Evolutionary conservation across 495 filamentous ascomycete species (phyloP).

Genomic region (Aspergillus olivimuriae): DNA sequence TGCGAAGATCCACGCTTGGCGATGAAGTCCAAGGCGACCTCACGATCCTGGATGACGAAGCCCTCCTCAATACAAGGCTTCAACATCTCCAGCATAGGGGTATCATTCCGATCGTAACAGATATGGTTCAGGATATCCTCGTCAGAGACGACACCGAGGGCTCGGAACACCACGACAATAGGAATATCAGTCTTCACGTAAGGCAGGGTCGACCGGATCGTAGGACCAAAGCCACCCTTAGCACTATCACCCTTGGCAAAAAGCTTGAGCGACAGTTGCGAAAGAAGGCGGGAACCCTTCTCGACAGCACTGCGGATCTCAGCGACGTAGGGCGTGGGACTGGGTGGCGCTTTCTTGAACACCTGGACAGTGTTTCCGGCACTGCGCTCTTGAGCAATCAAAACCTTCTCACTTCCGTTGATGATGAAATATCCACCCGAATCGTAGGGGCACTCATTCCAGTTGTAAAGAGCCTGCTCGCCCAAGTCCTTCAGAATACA

Average conservation of each 20-base stretch:
- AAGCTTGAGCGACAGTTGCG: conserved; percentile 80
- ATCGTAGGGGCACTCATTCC: conserved; percentile 96
- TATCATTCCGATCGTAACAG: conserved; percentile 91
- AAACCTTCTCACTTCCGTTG: conserved; percentile 98
- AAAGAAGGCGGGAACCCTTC: conserved; percentile 90
- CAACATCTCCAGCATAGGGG: conserved; percentile 93
- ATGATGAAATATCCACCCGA: conserved; percentile 98
- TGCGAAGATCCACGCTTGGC: conserved; percentile 78
- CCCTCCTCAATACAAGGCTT: conserved; percentile 96
- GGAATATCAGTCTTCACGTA: conserved; percentile 93
- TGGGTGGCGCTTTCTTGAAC: conserved; percentile 90
- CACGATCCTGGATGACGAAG: conserved; percentile 90
- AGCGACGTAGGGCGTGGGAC: conserved; percentile 82
- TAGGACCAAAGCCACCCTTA: conserved; percentile 75
- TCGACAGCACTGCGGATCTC: conserved; percentile 96
- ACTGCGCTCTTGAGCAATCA: conserved; percentile 95
- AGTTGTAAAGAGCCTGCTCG: conserved; percentile 73
- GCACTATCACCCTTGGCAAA: conserved; percentile 73
- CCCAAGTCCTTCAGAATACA: conserved; percentile 77
- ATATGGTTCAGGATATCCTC: conserved; percentile 98
- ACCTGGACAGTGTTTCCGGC: conserved; percentile 98
- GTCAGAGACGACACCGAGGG: conserved; percentile 92
- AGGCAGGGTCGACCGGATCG: conserved; percentile 80
- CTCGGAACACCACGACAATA: conserved; percentile 89
- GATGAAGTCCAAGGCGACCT: conserved; percentile 93